Evolutionary conservation across 2,329 filamentous ascomycete species (phyloP), one percentile per base, ranked within the genome.

Genomic region (Cylindrodendrum hubeiense): DNA sequence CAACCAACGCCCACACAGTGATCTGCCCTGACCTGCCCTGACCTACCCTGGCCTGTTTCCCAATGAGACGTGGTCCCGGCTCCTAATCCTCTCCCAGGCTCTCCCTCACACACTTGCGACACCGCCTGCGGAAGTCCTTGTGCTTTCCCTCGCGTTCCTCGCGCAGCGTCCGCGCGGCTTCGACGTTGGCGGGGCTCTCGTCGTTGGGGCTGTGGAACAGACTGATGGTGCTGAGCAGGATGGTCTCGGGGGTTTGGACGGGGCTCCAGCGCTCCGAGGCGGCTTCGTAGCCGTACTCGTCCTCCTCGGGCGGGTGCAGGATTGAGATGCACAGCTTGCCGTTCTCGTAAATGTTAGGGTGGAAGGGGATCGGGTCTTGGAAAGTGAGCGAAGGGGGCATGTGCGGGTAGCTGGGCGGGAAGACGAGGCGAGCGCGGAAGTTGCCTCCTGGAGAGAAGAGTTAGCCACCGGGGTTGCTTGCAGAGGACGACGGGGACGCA

Each of bases 241-340:
- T 98, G 22, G 94, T 97, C 85, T 98, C 95, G 57, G 95, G 95
- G 13, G 92, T 95, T 81, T 98, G 96, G 2, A 98, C 95, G 28
- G 96, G 96, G 64, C 89, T 93, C 96, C 96, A 99, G 66, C 96
- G 90, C 85, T 99, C 96, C 30, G 89, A 87, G 17, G 94, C 95
- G 26, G 88, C 88, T 81, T 99, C 96, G 83, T 99, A 99, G 57
- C 95, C 95, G 80, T 93, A 96, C 77, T 93, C 90, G 77, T 99
- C 96, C 76, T 98, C 95, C 82, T 93, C 95, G 5, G 96, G 95
- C 13, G 95, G 93, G 80, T 99, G 96, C 44, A 99, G 87, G 82
- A 99, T 99, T 46, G 93, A 97, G 79, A 99, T 98, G 86, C 96
- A 99, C 63, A 99, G 93, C 70, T 91, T 89, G 75, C 96, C 96